phyloP scores from a whole-genome alignment of 2,329 filamentous ascomycete species.

The Byssochlamys sp. region DNA sequence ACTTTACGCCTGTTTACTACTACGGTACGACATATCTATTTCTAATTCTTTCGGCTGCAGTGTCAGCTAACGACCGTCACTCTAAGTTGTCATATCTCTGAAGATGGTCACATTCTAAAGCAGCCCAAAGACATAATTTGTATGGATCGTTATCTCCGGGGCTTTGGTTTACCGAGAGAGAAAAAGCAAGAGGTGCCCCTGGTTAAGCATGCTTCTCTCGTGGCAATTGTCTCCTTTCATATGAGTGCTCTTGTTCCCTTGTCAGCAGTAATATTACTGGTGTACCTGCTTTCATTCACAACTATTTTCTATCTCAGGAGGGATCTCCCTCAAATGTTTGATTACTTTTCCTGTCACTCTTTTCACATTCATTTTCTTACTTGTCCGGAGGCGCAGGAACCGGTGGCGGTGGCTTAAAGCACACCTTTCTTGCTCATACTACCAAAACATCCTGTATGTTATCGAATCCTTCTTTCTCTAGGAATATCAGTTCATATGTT shows the following conservation, averaged over 20 bases:
- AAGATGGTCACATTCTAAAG: slow-evolving; percentile 16
- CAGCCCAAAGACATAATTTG: slow-evolving; percentile 8
- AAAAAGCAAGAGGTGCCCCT: background rate
- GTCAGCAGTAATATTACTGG: slow-evolving; percentile 1
- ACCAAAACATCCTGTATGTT: background rate
- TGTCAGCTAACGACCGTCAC: slow-evolving; percentile 3
- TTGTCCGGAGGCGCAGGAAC: background rate
- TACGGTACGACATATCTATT: slow-evolving; percentile 6
- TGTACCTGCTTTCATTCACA: slow-evolving; percentile 3
- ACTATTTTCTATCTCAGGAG: slow-evolving; percentile 1
- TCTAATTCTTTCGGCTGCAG: background rate
- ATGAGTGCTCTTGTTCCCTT: background rate
- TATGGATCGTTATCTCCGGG: slow-evolving; percentile 14
- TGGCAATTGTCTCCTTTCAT: slow-evolving; percentile 2
- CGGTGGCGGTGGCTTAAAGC: background rate
- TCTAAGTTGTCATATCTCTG: slow-evolving; percentile 19
- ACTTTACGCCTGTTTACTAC: slow-evolving; percentile 18
- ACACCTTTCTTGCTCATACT: background rate
- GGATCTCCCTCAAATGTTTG: background rate
- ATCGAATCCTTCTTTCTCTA: background rate
- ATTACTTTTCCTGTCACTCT: background rate
- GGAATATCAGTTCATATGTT: background rate
- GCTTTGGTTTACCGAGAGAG: slow-evolving; percentile 18
- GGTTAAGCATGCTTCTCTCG: slow-evolving; percentile 5
- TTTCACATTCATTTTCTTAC: background rate